A percentile compares a stretch with the other conserved stretches of the same genome.
phyloP scores from a whole-genome alignment of 306 rosid genomes.

The Inga oerstediana region DNA sequence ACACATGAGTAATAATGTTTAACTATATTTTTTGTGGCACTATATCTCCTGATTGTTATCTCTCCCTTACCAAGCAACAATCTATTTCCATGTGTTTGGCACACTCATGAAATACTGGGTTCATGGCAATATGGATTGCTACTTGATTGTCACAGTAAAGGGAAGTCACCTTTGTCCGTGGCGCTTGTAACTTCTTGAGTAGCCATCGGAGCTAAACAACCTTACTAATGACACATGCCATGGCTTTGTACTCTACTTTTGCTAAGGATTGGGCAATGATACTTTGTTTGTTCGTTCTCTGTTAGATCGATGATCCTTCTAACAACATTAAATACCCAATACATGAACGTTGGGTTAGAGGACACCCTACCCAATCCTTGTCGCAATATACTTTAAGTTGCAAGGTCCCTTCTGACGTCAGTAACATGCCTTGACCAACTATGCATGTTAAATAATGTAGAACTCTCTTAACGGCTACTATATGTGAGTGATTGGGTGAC shows the following conservation, averaged over 20 bases:
- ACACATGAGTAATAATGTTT: too few species aligned
- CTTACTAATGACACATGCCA: neutral
- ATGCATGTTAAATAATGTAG: too few species aligned
- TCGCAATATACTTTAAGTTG: neutral
- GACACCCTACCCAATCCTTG: neutral
- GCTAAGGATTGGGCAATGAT: neutral
- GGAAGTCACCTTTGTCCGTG: fast-evolving
- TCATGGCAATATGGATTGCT: neutral
- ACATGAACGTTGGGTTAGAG: neutral
- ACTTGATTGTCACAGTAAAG: neutral
- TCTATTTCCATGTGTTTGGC: neutral
- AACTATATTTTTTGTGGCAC: too few species aligned
- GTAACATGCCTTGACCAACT: neutral
- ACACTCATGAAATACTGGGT: too few species aligned
- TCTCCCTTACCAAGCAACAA: too few species aligned
- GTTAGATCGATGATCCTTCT: neutral
- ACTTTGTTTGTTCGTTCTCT: neutral
- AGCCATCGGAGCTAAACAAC: neutral
- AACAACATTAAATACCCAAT: too few species aligned
- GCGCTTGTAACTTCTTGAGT: neutral
- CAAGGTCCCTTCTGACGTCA: too few species aligned
- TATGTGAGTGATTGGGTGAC: neutral
- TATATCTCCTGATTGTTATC: too few species aligned
- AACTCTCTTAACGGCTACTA: neutral
- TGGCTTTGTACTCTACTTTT: neutral